phyloP scores from a whole-genome alignment of 2,329 filamentous ascomycete species.

The Aspergillus felis region DNA sequence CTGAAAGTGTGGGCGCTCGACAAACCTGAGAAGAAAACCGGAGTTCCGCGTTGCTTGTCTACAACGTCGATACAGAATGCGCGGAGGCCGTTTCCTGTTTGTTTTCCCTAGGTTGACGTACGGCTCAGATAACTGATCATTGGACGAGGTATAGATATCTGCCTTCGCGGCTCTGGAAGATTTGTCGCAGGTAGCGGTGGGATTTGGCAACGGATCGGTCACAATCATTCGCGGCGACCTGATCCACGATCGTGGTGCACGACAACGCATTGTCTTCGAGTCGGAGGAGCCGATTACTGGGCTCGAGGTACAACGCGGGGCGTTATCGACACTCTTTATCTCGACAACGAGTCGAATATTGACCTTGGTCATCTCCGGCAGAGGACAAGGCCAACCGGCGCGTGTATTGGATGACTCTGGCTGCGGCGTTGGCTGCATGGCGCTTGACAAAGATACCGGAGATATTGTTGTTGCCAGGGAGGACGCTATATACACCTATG shows the following conservation, averaged over 20 bases:
- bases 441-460: conserved; percentile 70
- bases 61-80: conserved; percentile 84
- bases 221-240: conserved; percentile 91
- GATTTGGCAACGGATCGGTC: conserved; percentile 92
- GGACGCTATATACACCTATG: conserved; percentile 94
- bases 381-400: conserved; percentile 83
- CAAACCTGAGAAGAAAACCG: conserved; percentile 89
- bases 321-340: conserved; percentile 77
- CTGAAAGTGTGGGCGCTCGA: conserved; percentile 98
- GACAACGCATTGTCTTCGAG: conserved; percentile 91
- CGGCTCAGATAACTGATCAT: conserved; percentile 1
- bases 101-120: conserved; percentile 18
- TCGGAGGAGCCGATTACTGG: conserved; percentile 95
- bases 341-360: conserved; percentile 85
- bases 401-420: conserved; percentile 85
- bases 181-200: conserved; percentile 86
- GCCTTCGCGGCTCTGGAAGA: conserved; percentile 85
- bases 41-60: conserved; percentile 80
- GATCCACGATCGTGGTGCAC: conserved; percentile 89
- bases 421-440: conserved; percentile 94
- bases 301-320: conserved; percentile 67
- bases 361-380: conserved; percentile 79
- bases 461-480: conserved; percentile 90
- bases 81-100: conserved; percentile 83
- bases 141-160: conserved; percentile 51